These are phyloP conservation scores for Rubroshorea leprosula DNA, from an alignment of 345 rosid species.

Conservation along the genomic window DNA sequence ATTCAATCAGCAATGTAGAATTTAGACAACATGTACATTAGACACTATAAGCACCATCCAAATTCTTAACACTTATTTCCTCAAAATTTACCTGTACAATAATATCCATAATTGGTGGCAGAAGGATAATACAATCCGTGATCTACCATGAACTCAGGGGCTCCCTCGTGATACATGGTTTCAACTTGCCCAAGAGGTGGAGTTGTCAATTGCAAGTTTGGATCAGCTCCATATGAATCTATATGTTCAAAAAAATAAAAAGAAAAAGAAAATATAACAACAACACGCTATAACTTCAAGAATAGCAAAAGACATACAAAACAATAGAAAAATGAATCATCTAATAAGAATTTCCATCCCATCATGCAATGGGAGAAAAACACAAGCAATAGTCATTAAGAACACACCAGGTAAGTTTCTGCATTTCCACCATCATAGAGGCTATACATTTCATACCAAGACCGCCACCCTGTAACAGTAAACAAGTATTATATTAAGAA, in stretches of 20 bases:
- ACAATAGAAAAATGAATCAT: background rate
- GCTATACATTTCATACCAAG: constrained; percentile 37
- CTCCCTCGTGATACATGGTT: constrained; percentile 76
- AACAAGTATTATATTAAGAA: background rate
- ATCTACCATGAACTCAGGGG: constrained; percentile 60
- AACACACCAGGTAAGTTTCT: constrained; percentile 32
- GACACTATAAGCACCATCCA: background rate
- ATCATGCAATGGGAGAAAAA: background rate
- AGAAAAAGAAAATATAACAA: background rate
- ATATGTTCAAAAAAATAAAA: background rate
- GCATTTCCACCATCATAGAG: constrained; percentile 28
- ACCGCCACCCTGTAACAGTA: constrained; percentile 27
- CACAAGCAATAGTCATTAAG: background rate
- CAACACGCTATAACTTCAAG: background rate
- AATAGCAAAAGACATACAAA: constrained; percentile 2
- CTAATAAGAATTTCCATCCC: background rate
- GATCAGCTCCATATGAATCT: constrained; percentile 43
- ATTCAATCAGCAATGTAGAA: constrained; percentile 6
- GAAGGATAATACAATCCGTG: constrained; percentile 77
- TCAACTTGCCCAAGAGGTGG: constrained; percentile 41
- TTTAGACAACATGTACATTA: background rate
- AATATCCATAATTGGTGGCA: constrained; percentile 72
- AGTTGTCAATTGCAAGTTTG: constrained; percentile 33
- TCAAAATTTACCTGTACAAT: constrained; percentile 70
- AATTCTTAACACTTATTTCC: background rate